phyloP scores from a whole-genome alignment of 2,329 filamentous ascomycete genomes.

The Plenodomus biglobosus region DNA sequence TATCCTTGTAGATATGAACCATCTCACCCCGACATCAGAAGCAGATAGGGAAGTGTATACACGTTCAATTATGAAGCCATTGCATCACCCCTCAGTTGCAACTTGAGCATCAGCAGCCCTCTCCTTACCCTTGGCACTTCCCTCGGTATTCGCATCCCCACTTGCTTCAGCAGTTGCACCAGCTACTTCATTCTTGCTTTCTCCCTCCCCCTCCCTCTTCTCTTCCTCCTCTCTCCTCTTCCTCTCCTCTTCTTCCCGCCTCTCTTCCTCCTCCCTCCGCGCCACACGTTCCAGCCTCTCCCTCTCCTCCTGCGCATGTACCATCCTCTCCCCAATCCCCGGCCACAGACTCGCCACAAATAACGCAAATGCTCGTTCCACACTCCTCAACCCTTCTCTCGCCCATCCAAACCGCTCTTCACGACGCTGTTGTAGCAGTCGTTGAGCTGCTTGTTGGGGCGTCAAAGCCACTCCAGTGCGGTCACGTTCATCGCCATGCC shows the following conservation, averaged over 20 bases:
- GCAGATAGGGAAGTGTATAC: too few species aligned
- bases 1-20: too few species aligned
- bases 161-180: slow-evolving; percentile 4
- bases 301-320: slow-evolving; percentile 57
- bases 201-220: slow-evolving; percentile 10
- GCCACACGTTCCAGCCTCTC: slow-evolving; percentile 34
- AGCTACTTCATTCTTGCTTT: slow-evolving; percentile 14
- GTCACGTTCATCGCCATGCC: slow-evolving; percentile 2
- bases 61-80: background rate
- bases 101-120: slow-evolving; percentile 5
- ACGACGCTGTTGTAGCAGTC: slow-evolving; percentile 43
- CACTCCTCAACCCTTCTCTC: slow-evolving; percentile 45
- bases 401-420: slow-evolving; percentile 34
- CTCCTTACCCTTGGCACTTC: slow-evolving; percentile 23
- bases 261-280: slow-evolving; percentile 21
- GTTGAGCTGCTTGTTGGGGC: slow-evolving; percentile 47
- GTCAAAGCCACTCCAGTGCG: slow-evolving; percentile 14
- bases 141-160: background rate
- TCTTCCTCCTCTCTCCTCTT: slow-evolving; percentile 18
- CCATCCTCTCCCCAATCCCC: slow-evolving; percentile 63
- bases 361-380: slow-evolving; percentile 61
- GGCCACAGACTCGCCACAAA: slow-evolving; percentile 64
- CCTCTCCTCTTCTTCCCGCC: slow-evolving; percentile 24
- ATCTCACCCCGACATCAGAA: too few species aligned
- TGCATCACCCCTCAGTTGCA: background rate